Percentiles rank a stretch among this genome's conserved stretches.
These are phyloP conservation scores for Bipolaris bicolor DNA, from an alignment of 2,329 filamentous ascomycete genomes.

Conservation along the genomic window DNA sequence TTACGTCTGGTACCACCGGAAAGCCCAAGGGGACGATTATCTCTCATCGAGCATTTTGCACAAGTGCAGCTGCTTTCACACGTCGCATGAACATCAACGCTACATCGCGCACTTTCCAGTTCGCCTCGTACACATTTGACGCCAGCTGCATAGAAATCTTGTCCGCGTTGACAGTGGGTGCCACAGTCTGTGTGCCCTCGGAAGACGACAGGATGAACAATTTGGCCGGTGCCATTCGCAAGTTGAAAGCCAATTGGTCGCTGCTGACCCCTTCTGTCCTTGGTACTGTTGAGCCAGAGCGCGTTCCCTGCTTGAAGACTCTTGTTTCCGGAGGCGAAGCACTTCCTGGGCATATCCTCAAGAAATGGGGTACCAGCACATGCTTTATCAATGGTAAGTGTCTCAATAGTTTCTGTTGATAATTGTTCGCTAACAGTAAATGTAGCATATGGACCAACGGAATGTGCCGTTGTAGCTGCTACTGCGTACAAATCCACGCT, in stretches of 20 bases:
- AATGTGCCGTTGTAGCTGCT: conserved; percentile 39
- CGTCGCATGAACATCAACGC: conserved; percentile 52
- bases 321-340: conserved; percentile 55
- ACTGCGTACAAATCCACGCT: conserved; percentile 32
- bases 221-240: conserved; percentile 52
- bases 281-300: conserved; percentile 51
- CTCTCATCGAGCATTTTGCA: conserved; percentile 65
- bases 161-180: conserved; percentile 58
- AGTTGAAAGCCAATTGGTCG: conserved; percentile 36
- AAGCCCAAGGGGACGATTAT: conserved; percentile 67
- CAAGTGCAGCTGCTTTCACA: conserved; percentile 45
- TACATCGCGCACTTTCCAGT: conserved; percentile 63
- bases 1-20: conserved; percentile 53
- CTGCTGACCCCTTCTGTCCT: conserved; percentile 43
- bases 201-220: conserved; percentile 62
- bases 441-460: conserved; percentile 43
- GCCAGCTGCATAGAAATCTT: conserved; percentile 62
- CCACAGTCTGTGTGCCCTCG: conserved; percentile 61
- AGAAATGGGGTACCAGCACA: conserved; percentile 52
- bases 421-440: conserved; percentile 1
- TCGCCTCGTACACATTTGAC: conserved; percentile 61
- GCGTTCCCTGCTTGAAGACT: conserved; percentile 50
- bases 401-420: conserved; percentile 8
- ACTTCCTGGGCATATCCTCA: conserved; percentile 49
- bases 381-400: conserved; percentile 55